Base-by-base conservation (phyloP, 805 yeast species). In the Pachysolen tannophilus region DNA sequence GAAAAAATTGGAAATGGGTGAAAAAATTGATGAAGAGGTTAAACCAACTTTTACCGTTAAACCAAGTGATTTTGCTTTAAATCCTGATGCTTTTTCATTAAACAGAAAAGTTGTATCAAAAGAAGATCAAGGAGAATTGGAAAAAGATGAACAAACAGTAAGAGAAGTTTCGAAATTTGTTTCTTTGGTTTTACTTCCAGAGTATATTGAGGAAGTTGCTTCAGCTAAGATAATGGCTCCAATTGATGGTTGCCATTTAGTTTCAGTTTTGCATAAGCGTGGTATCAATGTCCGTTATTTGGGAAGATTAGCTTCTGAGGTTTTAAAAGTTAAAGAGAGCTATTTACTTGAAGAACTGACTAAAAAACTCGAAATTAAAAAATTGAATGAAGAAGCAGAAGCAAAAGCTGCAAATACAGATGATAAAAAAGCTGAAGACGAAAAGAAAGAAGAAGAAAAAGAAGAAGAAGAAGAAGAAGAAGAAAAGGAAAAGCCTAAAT, bases 211-310 rank as follows among this genome's bases (percentile, higher is more conserved):
- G 10, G 82, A 75, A 17, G 55, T 83, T 19, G 61, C 69, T 13
- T 60, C 63, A 7, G 72, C 74, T 27, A 57, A 63, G 15, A 43
- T 56, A 8, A 60, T 69, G 33, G 72, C 78, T 26, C 96, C 97
- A 29, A 63, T 82, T 38, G 95, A 87, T 52, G 96, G 97, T 44
- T 52, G 59, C 3, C 92, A 87, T 49, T 69, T 92, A 47, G 61
- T 83, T 14, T 62, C 67, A 28, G 53, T 68, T 35, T 58, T 90
- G 58, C 98, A 92, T 57, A 72, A 72, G 43, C 64, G 67, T 37
- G 98, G 98, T 66, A 78, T 90, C 55, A 88, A 86, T 56, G 53
- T 88, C 59, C 81, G 97, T 63, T 90, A 90, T 52, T 67, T 90
- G 49, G 96, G 96, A 40, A 56, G 50, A 13, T 52, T 84, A 43